phyloP scores from a whole-genome alignment of 306 rosid species.

The Argentina anserina region DNA sequence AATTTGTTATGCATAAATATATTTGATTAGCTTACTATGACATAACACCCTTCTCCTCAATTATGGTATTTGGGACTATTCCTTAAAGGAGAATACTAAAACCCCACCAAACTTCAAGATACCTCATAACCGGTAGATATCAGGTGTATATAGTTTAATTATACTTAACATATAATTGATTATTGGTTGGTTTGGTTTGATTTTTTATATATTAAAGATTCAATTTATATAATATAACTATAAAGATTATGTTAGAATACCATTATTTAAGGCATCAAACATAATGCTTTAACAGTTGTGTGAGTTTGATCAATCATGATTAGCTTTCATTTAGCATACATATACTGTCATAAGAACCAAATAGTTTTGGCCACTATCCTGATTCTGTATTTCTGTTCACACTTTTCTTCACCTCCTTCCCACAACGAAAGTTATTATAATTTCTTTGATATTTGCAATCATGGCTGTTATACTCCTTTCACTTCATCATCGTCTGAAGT shows the following conservation, averaged over 20 bases:
- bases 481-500: not conserved
- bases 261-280: slow-evolving; percentile 1
- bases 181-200: slow-evolving; percentile 7
- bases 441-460: not conserved
- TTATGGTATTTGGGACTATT: not conserved
- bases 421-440: not conserved
- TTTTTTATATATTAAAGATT: slow-evolving; percentile 14
- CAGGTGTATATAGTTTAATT: not conserved
- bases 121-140: not conserved
- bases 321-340: not conserved
- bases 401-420: not conserved
- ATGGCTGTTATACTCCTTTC: not conserved
- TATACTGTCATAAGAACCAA: not conserved
- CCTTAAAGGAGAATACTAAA: not conserved
- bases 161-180: not conserved
- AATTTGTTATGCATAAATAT: not conserved
- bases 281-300: not conserved
- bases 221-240: not conserved
- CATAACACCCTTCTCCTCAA: not conserved
- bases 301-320: not conserved
- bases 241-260: not conserved
- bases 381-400: not conserved
- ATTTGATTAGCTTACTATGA: not conserved
- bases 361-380: not conserved
- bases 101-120: slow-evolving; percentile 6